phyloP scores from a whole-genome alignment of 192 early-diverging fungal species.

The Linnemannia exigua region DNA sequence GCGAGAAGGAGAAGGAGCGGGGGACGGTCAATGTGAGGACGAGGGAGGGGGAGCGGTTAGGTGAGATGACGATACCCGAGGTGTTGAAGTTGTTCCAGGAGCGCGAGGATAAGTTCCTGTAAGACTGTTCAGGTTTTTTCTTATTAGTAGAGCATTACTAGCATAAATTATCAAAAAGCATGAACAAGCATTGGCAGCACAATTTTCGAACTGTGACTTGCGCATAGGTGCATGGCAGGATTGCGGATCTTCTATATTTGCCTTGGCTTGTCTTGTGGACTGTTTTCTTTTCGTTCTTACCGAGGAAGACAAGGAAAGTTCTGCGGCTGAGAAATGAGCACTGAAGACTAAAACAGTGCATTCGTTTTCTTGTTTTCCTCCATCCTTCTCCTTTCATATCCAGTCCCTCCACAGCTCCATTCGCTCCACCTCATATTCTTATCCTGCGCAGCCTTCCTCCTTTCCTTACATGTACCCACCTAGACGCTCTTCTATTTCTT shows the following conservation, averaged over 20 bases:
- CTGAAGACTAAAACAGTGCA: no score
- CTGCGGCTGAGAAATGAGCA: background rate
- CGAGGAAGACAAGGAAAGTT: background rate
- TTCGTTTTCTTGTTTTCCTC: no score
- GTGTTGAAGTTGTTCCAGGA: slow-evolving; percentile 70
- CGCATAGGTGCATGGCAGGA: background rate
- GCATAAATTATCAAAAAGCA: background rate
- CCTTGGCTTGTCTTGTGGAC: no score
- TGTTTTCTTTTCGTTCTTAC: background rate
- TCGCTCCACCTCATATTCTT: no score
- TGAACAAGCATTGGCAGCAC: background rate
- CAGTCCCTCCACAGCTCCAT: no score
- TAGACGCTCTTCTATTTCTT: background rate
- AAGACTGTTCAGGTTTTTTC: background rate
- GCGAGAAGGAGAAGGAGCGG: slow-evolving; percentile 80
- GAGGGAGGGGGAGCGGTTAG: slow-evolving; percentile 72
- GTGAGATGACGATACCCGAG: slow-evolving; percentile 72
- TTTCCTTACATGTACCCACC: no score
- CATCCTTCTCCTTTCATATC: background rate
- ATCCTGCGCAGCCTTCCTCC: no score
- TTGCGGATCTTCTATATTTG: background rate
- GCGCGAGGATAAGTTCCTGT: slow-evolving; percentile 57
- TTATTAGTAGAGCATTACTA: background rate
- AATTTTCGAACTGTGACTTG: background rate
- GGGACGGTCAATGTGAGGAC: slow-evolving; percentile 81